These are phyloP conservation scores for Pyrus pyrifolia DNA, from an alignment of 306 rosid genomes.

Conservation along the genomic window DNA sequence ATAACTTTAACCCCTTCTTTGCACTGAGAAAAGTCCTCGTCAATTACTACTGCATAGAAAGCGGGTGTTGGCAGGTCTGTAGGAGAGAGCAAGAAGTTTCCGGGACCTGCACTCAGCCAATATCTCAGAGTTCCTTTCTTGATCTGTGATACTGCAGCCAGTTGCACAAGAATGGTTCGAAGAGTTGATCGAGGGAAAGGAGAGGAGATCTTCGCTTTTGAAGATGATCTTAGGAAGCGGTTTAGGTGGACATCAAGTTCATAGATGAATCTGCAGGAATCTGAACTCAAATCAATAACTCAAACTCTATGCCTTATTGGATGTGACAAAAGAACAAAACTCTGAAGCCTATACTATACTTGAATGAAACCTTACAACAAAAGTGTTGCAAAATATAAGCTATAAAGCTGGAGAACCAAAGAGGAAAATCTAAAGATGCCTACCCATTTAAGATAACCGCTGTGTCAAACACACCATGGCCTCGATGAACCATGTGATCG, in stretches of 20 bases:
- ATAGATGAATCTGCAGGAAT: conserved; percentile 52
- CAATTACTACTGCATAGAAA: conserved; percentile 83
- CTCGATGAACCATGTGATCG: conserved; percentile 93
- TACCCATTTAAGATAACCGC: conserved; percentile 68
- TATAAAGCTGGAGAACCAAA: not conserved
- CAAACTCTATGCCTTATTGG: not conserved
- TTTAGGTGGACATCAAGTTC: conserved; percentile 77
- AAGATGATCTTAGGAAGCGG: conserved; percentile 73
- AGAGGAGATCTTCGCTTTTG: conserved; percentile 61
- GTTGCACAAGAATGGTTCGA: conserved; percentile 72
- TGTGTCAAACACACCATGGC: conserved; percentile 94
- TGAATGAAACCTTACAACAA: not conserved
- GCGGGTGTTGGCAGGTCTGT: conserved; percentile 53
- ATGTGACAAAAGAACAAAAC: not conserved
- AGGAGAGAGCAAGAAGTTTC: conserved; percentile 70
- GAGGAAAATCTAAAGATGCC: not conserved
- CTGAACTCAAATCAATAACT: not conserved
- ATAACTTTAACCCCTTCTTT: conserved; percentile 81
- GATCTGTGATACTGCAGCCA: conserved; percentile 59
- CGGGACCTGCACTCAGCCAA: conserved; percentile 95
- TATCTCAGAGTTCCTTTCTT: conserved; percentile 74
- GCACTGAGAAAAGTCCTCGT: conserved; percentile 46
- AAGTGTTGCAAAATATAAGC: not conserved
- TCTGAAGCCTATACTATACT: not conserved
- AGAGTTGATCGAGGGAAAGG: conserved; percentile 56